phyloP scores from a whole-genome alignment of 2,329 filamentous ascomycete species.

The Botrytis cinerea region DNA sequence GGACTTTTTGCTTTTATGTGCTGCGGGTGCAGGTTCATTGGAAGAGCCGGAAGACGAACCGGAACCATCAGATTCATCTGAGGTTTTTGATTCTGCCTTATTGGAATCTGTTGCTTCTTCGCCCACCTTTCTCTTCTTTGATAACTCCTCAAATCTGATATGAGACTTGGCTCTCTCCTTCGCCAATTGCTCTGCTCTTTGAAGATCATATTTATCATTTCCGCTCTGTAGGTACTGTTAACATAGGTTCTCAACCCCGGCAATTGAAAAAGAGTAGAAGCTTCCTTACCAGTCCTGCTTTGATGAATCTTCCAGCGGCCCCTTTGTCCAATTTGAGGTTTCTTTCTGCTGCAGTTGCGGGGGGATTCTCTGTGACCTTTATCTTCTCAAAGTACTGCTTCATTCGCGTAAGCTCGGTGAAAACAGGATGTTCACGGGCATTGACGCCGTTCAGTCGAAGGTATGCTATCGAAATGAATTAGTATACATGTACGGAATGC shows the following conservation, averaged over 20 bases:
- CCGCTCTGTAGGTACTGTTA: constrained; percentile 36
- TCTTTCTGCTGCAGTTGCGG: constrained; percentile 32
- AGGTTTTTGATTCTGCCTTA: constrained; percentile 18
- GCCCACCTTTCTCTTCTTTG: constrained; percentile 41
- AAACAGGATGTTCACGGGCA: constrained; percentile 82
- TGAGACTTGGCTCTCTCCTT: constrained; percentile 53
- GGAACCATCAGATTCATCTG: constrained; percentile 30
- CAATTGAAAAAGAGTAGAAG: not conserved
- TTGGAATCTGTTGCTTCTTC: constrained; percentile 21
- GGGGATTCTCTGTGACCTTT: constrained; percentile 69
- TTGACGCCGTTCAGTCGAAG: constrained; percentile 78
- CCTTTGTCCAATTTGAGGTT: constrained; percentile 66
- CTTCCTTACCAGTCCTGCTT: constrained; percentile 71
- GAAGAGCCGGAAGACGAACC: constrained; percentile 29
- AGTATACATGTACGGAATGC: not conserved
- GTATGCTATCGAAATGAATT: constrained; percentile 55
- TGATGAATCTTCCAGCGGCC: constrained; percentile 80
- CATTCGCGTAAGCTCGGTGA: constrained; percentile 80
- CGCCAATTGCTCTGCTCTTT: constrained; percentile 51
- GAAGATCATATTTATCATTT: constrained; percentile 53
- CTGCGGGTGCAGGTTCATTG: constrained; percentile 18
- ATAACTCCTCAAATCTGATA: constrained; percentile 48
- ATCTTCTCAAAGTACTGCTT: constrained; percentile 94
- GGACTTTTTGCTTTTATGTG: constrained; percentile 38
- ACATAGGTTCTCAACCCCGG: not conserved